Evolutionary conservation across 176 grass and related monocot species (phyloP), one percentile per base, ranked within the genome.

Genomic region (Eragrostis curvula): DNA sequence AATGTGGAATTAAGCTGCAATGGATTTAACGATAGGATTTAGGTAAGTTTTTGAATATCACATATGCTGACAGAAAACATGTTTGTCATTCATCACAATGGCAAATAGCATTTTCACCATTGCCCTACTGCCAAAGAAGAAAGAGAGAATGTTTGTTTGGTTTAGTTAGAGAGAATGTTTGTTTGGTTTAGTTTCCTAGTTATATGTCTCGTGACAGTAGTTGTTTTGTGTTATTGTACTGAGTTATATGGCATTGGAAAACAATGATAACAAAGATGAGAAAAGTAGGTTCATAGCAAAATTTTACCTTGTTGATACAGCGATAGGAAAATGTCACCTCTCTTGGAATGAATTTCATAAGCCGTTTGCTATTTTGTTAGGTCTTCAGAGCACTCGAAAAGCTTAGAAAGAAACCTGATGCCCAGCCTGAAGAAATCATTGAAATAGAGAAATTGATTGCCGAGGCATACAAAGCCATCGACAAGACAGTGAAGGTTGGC

Each of bases 401-500:
- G 55, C 87, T 98, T 69, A 88, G 81, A 70, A 98, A 95, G 92
- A 98, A 95, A 88, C 65, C 86, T 28, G 90, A 88, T 77, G 93
- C 92, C 55, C 82, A 87, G 27, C 77, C 88, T 77, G 93, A 98
- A 81, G 93, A 98, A 74, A 87, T 98, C 49, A 47, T 93, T 69
- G 82, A 85, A 60, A 86, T 95, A 53, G 96, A 98, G 72, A 95
- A 98, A 74, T 41, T 91, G 83, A 88, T 98, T 11, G 59, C 90
- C 4, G 85, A 91, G 74, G 89, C 92, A 74, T 98, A 93, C 79
- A 95, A 94, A 55, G 81, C 82, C 62, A 95, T 98, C 13, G 96
- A 98, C 65, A 98, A 91, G 89, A 94, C 96, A 36, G 88, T 95
- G 20, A 86, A 91, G 69, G 90, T 88, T 36, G 96, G 96, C 21